Base-by-base conservation (phyloP, 2,329 filamentous ascomycete genomes). In the Parastagonospora nodorum region DNA sequence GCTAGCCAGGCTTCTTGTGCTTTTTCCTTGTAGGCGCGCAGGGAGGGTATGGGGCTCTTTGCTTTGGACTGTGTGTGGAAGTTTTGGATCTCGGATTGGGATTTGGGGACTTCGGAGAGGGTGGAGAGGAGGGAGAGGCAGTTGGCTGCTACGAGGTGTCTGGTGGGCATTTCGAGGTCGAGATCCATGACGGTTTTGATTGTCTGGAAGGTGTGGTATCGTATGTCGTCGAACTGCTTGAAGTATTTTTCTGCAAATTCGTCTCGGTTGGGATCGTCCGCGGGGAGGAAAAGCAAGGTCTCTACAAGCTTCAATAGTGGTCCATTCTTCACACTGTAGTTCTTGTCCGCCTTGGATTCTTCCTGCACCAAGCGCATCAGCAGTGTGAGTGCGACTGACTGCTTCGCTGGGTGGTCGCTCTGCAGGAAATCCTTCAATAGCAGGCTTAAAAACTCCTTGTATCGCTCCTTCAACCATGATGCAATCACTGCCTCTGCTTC, bases 1-100 rank as follows among this genome's bases (percentile, higher is more conserved):
- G 88, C 83, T 14, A 96, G 77, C 93, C 93, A 97, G 2, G 91
- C 89, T 51, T 91, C 88, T 70, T 97, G 92, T 0, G 89, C 90
- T 61, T 86, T 84, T 66, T 84, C 88, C 75, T 89, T 93, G 76
- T 92, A 89, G 51, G 88, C 82, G 11, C 81, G 80, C 6, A 88
- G 75, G 2, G 87, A 89, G 40, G 80, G 79, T 10, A 73, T 58
- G 3, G 58, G 75, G 59, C 90, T 87, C 48, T 86, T 85, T 64
- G 85, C 86, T 72, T 88, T 88, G 62, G 81, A 74, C 35, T 82
- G 76, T 39, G 87, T 76, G 67, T 87, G 93, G 67, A 90, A 90
- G 57, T 85, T 81, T 53, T 86, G 81, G 7, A 92, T 76, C 48
- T 89, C 86, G 19, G 86, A 82, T 28, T 81, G 80, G 0, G 84